Base-by-base conservation (phyloP, 495 filamentous ascomycete species). In the Aspergillus olivimuriae region DNA sequence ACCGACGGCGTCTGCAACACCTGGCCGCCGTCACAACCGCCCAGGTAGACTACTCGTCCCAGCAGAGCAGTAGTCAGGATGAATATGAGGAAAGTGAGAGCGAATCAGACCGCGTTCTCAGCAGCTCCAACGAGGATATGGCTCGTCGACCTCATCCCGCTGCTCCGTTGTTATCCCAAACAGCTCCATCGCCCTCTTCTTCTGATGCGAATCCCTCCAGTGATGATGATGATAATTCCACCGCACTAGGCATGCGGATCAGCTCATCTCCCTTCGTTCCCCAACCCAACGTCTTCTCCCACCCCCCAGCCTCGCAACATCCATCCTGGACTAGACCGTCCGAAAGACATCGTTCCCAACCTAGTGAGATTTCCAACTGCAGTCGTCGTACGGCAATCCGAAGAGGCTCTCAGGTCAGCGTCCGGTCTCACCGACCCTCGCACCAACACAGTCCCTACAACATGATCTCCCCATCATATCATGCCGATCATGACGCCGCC, bases 401-500 rank as follows among this genome's bases (percentile, higher is more conserved):
- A 34, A 50, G 61, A 39, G 58, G 65, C 24, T 68, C 67, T 2
- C 62, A 65, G 37, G 56, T 58, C 10, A 65, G 54, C 26, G 42
- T 49, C 21, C 58, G 57, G 16, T 55, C 51, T 46, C 71, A 50
- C 14, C 53, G 58, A 48, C 55, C 51, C 3, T 54, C 54, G 9
- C 61, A 57, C n/a, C 65, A 69, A 21, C 73, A 77, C 47, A 73
- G 70, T 32, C 74, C 74, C 10, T 76, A 72, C 55, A 75, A 72
- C 55, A 75, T 83, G 55, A 78, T 89, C 47, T 83, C 86, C 1
- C 85, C 89, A 2, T 80, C 83, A 3, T 78, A 87, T 55, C 83
- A 84, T 48, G 80, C 86, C 18, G 89, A 95, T 43, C 89, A 96
- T 51, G 92, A 98, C 59, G 91, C 88, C 18, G 92, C 90, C 0